A percentile compares a stretch with the other conserved stretches of the same genome.
Evolutionary conservation across 2,329 filamentous ascomycete genomes (phyloP).

Genomic region (Apiospora koreana): DNA sequence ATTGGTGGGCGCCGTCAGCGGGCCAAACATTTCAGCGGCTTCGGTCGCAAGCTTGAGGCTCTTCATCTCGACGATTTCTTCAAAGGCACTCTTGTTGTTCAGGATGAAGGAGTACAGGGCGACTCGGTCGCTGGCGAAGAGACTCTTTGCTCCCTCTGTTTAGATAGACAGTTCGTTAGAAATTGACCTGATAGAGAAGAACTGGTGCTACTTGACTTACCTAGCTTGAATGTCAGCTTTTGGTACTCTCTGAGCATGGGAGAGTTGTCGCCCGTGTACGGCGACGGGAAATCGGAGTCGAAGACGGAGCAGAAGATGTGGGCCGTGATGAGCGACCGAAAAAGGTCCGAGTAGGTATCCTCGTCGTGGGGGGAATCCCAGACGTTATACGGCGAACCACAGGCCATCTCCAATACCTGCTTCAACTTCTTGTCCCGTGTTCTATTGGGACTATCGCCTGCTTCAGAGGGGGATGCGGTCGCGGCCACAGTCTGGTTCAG

Average conservation of each 20-base stretch:
- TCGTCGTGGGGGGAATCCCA: background rate
- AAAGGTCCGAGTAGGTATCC: background rate
- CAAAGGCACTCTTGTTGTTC: background rate
- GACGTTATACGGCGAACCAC: background rate
- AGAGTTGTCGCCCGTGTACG: background rate
- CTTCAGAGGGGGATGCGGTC: too few relatives aligned
- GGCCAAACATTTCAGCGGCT: background rate
- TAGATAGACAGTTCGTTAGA: too few relatives aligned
- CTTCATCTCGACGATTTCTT: background rate
- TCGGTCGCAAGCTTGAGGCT: background rate
- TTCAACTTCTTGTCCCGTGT: background rate
- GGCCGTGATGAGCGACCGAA: background rate
- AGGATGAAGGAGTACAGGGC: background rate
- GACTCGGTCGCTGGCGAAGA: background rate
- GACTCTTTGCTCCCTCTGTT: background rate
- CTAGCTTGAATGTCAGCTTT: background rate
- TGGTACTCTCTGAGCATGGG: background rate
- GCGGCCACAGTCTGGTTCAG: background rate
- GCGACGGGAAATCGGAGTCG: background rate
- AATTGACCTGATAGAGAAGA: background rate
- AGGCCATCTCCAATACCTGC: background rate
- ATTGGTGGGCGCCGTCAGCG: background rate
- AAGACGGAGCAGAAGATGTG: background rate
- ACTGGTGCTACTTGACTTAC: background rate
- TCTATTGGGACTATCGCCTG: too few relatives aligned